Evolutionary conservation across 2,329 filamentous ascomycete species (phyloP).

Genomic region (Annulohypoxylon truncatum): DNA sequence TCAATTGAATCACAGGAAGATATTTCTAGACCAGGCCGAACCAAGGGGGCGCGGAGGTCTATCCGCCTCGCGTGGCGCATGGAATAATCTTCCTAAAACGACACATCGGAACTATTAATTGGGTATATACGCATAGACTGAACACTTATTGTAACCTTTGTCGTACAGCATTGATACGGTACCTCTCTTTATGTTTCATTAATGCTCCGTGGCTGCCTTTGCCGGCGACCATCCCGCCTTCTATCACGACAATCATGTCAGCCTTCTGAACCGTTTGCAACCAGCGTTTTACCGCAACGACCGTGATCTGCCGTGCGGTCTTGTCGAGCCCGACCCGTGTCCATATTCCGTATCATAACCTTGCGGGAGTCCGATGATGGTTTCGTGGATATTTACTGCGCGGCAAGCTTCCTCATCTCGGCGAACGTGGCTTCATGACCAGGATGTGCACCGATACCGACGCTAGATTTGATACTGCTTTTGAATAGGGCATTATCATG

Average conservation of each 20-base stretch:
- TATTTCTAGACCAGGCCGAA: background rate
- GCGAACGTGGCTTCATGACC: slow-evolving; percentile 58
- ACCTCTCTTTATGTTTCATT: slow-evolving; percentile 51
- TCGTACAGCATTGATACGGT: slow-evolving; percentile 47
- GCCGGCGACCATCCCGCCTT: slow-evolving; percentile 55
- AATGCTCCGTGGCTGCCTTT: slow-evolving; percentile 54
- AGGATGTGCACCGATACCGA: slow-evolving; percentile 61
- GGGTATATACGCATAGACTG: background rate
- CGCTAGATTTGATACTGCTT: slow-evolving; percentile 60
- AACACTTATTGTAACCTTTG: slow-evolving; percentile 38
- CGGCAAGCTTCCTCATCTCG: slow-evolving; percentile 68
- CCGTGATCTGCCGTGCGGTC: slow-evolving; percentile 55
- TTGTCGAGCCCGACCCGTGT: slow-evolving; percentile 67
- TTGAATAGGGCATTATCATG: slow-evolving; percentile 67
- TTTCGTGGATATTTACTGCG: slow-evolving; percentile 69
- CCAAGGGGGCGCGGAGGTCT: slow-evolving; percentile 5
- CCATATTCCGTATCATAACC: slow-evolving; percentile 69
- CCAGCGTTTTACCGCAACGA: slow-evolving; percentile 59
- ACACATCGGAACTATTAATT: background rate
- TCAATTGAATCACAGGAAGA: background rate
- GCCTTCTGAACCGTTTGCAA: slow-evolving; percentile 58
- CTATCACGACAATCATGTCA: slow-evolving; percentile 57
- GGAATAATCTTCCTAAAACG: background rate
- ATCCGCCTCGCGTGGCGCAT: slow-evolving; percentile 5
- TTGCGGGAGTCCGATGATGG: slow-evolving; percentile 64